A percentile compares a stretch with the other conserved stretches of the same genome.
Conservation (phyloP, 139 green algal genomes). For the Closterium sp. region DNA sequence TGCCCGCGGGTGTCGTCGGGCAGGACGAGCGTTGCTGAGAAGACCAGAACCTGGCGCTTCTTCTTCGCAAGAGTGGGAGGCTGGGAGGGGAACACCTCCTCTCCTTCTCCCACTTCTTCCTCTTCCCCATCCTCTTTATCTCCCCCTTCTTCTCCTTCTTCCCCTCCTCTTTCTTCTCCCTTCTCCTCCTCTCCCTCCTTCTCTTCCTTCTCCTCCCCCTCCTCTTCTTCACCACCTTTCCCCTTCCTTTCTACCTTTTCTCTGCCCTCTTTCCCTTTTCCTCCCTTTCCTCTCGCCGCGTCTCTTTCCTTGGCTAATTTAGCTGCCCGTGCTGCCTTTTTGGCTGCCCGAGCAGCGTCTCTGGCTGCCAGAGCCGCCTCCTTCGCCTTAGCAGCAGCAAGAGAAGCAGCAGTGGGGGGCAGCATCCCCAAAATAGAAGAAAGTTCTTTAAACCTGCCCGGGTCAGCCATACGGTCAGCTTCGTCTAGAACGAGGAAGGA, state of each 20-base stretch:
- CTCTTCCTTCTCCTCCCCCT: neutral
- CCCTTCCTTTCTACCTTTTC: slow-evolving; percentile 17
- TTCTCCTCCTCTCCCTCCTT: neutral
- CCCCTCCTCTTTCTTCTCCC: slow-evolving; percentile 4
- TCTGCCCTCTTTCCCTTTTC: neutral
- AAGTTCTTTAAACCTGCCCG: slow-evolving; percentile 80
- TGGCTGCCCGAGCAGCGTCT: neutral
- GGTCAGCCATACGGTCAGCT: slow-evolving; percentile 84
- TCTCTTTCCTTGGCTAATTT: neutral
- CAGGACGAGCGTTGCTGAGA: slow-evolving; percentile 93
- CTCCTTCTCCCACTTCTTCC: slow-evolving; percentile 55
- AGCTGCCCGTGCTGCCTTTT: neutral
- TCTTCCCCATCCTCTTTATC: neutral
- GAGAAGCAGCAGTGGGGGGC: slow-evolving; percentile 23
- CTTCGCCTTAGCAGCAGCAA: neutral
- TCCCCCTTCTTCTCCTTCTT: slow-evolving; percentile 23
- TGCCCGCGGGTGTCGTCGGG: slow-evolving; percentile 56
- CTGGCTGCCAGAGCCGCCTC: neutral
- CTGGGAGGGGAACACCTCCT: neutral
- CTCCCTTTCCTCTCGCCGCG: slow-evolving; percentile 11
- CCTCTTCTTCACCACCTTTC: slow-evolving; percentile 13
- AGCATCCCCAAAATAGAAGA: slow-evolving; percentile 75
- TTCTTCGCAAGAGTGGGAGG: slow-evolving; percentile 6
- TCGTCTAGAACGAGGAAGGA: slow-evolving; percentile 92
- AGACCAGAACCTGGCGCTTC: slow-evolving; percentile 87